A percentile compares a stretch with the other conserved stretches of the same genome.
phyloP scores from a whole-genome alignment of 1,139 yeast species.

The Neolecta irregularis region DNA sequence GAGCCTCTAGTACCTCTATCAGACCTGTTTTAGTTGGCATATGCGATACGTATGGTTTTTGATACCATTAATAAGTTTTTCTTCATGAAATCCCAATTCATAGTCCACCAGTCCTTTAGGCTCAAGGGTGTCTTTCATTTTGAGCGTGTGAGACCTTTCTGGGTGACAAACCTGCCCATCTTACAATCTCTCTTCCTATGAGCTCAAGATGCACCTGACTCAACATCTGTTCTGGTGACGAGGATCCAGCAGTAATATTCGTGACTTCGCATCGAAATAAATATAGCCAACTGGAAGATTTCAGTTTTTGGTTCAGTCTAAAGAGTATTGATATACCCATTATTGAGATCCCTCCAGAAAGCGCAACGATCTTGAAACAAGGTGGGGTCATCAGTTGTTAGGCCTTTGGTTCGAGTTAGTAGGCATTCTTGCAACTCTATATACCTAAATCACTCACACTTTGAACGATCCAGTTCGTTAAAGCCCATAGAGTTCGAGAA shows the following conservation, averaged over 20 bases:
- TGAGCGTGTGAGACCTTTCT: too few relatives aligned
- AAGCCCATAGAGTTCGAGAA: not conserved
- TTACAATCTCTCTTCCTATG: not conserved
- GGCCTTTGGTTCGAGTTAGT: not conserved
- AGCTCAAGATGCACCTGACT: not conserved
- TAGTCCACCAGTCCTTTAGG: slow-evolving; percentile 14
- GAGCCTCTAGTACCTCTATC: not conserved
- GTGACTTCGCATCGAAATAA: not conserved
- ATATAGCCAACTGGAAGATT: not conserved
- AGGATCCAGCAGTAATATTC: not conserved
- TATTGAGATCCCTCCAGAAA: slow-evolving; percentile 2
- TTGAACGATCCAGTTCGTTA: not conserved
- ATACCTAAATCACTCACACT: not conserved
- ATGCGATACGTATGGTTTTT: not conserved
- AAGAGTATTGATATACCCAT: not conserved
- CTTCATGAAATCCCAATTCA: slow-evolving; percentile 15
- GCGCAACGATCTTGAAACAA: not conserved
- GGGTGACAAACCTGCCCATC: slow-evolving; percentile 1
- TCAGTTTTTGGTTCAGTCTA: not conserved
- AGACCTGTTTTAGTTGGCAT: not conserved
- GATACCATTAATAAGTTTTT: slow-evolving; percentile 12
- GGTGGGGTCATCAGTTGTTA: not conserved
- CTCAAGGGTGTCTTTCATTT: too few relatives aligned
- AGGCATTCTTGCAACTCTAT: not conserved
- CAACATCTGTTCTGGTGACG: not conserved